Percentiles rank a stretch among this genome's conserved stretches.
phyloP scores from a whole-genome alignment of 2,329 filamentous ascomycete species.

The Colletotrichum lini region DNA sequence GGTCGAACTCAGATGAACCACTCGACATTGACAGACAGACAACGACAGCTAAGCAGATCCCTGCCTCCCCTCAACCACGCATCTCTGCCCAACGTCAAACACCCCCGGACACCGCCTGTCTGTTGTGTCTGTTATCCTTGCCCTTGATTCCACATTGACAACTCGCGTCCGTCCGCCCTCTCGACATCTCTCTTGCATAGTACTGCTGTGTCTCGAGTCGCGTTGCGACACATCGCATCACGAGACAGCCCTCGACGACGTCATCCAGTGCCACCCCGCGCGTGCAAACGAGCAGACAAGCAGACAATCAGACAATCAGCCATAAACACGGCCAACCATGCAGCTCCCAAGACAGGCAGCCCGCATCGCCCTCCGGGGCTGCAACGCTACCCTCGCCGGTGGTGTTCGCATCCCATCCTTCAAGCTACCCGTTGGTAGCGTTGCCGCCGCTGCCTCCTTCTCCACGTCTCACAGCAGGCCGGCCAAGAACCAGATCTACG shows the following conservation, averaged over 20 bases:
- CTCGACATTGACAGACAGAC: background rate
- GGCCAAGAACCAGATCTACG: conserved; percentile 54
- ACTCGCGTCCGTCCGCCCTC: background rate
- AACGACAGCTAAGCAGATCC: background rate
- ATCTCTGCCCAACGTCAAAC: background rate
- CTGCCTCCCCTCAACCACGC: background rate
- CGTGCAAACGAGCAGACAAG: conserved; percentile 19
- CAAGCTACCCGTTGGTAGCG: conserved; percentile 7
- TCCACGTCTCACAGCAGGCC: conserved; percentile 37
- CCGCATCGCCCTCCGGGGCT: conserved; percentile 32
- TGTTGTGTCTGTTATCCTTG: background rate
- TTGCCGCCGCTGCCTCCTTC: conserved; percentile 30
- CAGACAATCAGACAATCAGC: conserved; percentile 14
- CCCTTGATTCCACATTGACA: background rate
- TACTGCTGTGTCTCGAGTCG: conserved; percentile 1
- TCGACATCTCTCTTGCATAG: conserved; percentile 13
- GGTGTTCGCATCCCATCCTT: conserved; percentile 4
- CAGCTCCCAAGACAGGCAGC: conserved; percentile 31
- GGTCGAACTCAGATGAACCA: background rate
- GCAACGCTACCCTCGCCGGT: conserved; percentile 21
- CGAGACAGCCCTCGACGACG: conserved; percentile 17
- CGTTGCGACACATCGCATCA: conserved; percentile 28
- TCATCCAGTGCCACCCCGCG: conserved; percentile 21
- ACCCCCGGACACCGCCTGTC: background rate
- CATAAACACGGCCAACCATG: conserved; percentile 3